phyloP scores from a whole-genome alignment of 495 filamentous ascomycete genomes.

The Aspergillus wentii region DNA sequence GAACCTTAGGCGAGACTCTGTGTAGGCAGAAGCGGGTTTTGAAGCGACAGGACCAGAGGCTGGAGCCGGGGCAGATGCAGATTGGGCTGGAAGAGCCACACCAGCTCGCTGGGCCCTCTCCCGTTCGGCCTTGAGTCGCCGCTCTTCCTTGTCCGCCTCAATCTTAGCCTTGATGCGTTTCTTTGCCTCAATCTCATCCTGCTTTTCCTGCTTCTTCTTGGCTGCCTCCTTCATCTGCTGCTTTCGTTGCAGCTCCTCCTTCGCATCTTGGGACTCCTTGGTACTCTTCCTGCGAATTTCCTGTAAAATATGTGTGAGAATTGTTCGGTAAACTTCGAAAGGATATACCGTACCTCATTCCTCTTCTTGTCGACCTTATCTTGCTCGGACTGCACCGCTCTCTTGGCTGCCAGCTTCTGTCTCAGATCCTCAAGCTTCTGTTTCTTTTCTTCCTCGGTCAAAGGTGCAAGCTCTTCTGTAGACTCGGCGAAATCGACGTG shows the following conservation, averaged over 20 bases:
- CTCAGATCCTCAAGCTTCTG: slow-evolving; percentile 69
- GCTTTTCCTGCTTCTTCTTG: slow-evolving; percentile 79
- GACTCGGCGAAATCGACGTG: slow-evolving; percentile 94
- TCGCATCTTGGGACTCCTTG: slow-evolving; percentile 69
- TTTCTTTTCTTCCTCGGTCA: slow-evolving; percentile 91
- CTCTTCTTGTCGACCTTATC: slow-evolving; percentile 83
- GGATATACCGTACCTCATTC: slow-evolving; percentile 66
- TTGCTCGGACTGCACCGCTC: slow-evolving; percentile 58
- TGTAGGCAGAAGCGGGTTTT: slow-evolving; percentile 61
- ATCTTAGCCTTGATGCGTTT: slow-evolving; percentile 87
- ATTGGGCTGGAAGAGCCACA: slow-evolving; percentile 45
- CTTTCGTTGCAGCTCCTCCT: slow-evolving; percentile 80
- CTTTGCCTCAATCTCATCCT: slow-evolving; percentile 80
- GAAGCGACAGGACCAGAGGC: slow-evolving; percentile 39
- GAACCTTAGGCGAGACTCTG: slow-evolving; percentile 75
- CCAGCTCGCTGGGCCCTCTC: slow-evolving; percentile 83
- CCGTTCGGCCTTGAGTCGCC: slow-evolving; percentile 73
- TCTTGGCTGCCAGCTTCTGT: slow-evolving; percentile 68
- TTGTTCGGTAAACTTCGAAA: no score
- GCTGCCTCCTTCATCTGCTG: slow-evolving; percentile 86
- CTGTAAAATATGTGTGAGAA: slow-evolving; percentile 32
- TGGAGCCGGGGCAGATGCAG: slow-evolving; percentile 30
- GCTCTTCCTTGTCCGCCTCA: slow-evolving; percentile 81
- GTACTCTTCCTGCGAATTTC: slow-evolving; percentile 84
- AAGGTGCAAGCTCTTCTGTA: slow-evolving; percentile 80